A percentile compares a stretch with the other conserved stretches of the same genome.
Conservation (phyloP, 768 basidiomycete species). For the Hysterangium stoloniferum region DNA sequence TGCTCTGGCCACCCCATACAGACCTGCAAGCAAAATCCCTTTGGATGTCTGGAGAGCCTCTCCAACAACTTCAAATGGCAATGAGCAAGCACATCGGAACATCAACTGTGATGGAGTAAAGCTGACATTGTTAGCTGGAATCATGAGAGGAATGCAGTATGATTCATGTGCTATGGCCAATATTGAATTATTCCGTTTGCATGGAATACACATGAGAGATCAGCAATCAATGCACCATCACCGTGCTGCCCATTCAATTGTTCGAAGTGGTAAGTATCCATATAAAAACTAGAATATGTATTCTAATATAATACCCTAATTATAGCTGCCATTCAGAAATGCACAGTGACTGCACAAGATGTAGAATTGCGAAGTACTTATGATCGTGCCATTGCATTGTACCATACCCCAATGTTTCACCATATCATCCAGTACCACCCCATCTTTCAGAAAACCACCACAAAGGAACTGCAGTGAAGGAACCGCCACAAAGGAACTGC, state of each 20-base stretch:
- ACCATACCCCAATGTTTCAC: too few species aligned
- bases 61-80: slow-evolving; percentile 19
- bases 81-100: slow-evolving; percentile 21
- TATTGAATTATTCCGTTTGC: neutral
- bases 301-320: too few species aligned
- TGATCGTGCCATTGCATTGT: too few species aligned
- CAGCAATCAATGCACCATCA: neutral
- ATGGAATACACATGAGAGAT: neutral
- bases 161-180: neutral
- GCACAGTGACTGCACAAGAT: too few species aligned
- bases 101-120: slow-evolving; percentile 19
- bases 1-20: slow-evolving; percentile 20
- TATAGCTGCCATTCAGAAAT: too few species aligned
- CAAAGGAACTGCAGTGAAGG: too few species aligned
- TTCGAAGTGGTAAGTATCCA: neutral
- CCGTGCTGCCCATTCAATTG: neutral
- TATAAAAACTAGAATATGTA: too few species aligned
- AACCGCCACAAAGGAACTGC: too few species aligned
- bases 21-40: slow-evolving; percentile 21
- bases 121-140: slow-evolving; percentile 20
- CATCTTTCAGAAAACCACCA: too few species aligned
- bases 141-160: slow-evolving; percentile 16
- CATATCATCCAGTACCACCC: too few species aligned
- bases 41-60: slow-evolving; percentile 22
- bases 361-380: too few species aligned